Evolutionary conservation across 1,284 basidiomycete genomes (phyloP).

Genomic region (Tylopilus sp.): DNA sequence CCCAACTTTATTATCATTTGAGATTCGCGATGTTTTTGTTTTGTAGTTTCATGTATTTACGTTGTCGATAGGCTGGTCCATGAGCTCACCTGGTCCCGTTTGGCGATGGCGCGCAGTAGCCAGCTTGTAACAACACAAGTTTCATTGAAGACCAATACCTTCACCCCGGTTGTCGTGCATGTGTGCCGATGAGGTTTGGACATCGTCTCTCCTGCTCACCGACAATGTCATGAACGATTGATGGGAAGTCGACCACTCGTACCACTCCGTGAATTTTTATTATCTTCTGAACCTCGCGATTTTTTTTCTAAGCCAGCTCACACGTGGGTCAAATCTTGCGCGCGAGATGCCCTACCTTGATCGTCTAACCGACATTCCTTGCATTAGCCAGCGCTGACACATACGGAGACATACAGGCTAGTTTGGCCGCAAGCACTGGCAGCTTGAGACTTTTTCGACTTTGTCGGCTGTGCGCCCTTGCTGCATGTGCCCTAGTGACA

Average conservation of each 20-base stretch:
- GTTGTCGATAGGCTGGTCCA: conserved; percentile 6
- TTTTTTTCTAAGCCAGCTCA: neutral
- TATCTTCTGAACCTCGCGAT: neutral
- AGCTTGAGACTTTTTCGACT: neutral
- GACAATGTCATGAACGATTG: too few relatives aligned
- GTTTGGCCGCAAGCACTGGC: neutral
- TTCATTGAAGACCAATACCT: too few relatives aligned
- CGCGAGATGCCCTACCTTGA: too few relatives aligned
- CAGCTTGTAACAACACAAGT: neutral
- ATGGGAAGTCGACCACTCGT: too few relatives aligned
- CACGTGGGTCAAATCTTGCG: neutral
- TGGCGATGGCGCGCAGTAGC: neutral
- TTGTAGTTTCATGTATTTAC: conserved; percentile 7
- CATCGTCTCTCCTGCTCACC: too few relatives aligned
- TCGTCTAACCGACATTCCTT: too few relatives aligned
- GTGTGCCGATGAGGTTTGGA: too few relatives aligned
- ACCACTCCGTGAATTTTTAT: too few relatives aligned
- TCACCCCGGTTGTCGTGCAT: too few relatives aligned
- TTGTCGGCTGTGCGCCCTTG: neutral
- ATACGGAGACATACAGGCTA: neutral
- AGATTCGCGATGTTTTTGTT: neutral
- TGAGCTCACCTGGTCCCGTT: neutral
- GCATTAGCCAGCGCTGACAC: too few relatives aligned
- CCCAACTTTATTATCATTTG: neutral
- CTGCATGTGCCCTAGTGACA: neutral